Evolutionary conservation across 805 yeast species (phyloP).

Genomic region (Kluyveromyces lactis): DNA sequence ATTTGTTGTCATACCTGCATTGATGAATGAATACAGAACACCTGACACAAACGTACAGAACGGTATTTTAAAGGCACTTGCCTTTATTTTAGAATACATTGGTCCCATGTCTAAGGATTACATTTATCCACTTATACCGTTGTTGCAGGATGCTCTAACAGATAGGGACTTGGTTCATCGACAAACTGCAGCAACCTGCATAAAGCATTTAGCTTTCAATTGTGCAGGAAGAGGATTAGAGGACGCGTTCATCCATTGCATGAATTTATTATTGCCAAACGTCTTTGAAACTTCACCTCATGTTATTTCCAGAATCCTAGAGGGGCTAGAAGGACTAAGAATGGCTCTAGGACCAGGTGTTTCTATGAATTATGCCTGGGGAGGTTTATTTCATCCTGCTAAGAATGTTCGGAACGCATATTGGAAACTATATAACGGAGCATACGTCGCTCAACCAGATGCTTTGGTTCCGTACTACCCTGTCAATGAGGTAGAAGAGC

Average conservation of each 20-base stretch:
- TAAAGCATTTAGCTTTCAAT: constrained; percentile 72
- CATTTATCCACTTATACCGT: constrained; percentile 67
- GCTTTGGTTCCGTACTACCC: constrained; percentile 83
- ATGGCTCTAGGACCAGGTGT: constrained; percentile 69
- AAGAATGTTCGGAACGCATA: constrained; percentile 73
- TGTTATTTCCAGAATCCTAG: constrained; percentile 74
- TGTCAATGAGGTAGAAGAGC: constrained; percentile 27
- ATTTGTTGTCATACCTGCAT: constrained; percentile 85
- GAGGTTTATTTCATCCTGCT: constrained; percentile 92
- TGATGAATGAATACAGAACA: constrained; percentile 89
- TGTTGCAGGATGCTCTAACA: constrained; percentile 81
- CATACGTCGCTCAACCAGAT: constrained; percentile 68
- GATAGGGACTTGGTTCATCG: constrained; percentile 90
- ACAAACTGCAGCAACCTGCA: constrained; percentile 88
- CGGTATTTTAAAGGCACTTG: constrained; percentile 84
- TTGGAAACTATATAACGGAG: constrained; percentile 75
- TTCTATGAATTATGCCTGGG: constrained; percentile 68
- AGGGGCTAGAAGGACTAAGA: constrained; percentile 67
- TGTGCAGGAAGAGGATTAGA: constrained; percentile 69
- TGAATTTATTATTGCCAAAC: constrained; percentile 81
- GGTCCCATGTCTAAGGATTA: constrained; percentile 77
- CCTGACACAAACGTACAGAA: constrained; percentile 92
- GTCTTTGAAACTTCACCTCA: constrained; percentile 93
- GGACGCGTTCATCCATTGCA: constrained; percentile 73
- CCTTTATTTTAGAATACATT: constrained; percentile 88